Conservation (phyloP, 2,329 filamentous ascomycete species). For the Botrytis cinerea region DNA sequence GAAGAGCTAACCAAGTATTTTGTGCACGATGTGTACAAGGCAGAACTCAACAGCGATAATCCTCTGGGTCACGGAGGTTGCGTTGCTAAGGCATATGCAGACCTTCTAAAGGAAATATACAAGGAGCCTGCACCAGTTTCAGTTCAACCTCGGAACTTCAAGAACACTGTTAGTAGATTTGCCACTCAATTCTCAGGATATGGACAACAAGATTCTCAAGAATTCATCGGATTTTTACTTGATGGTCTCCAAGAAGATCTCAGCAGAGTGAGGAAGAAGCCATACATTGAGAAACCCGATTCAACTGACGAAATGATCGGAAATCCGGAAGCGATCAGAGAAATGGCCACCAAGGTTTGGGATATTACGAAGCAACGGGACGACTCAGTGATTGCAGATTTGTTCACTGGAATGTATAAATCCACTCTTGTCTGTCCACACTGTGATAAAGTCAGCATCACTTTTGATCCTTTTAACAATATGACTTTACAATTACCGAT, state of each 20-base stretch:
- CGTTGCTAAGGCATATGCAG: constrained; percentile 82
- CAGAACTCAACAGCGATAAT: constrained; percentile 83
- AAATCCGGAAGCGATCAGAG: constrained; percentile 74
- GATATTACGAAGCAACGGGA: constrained; percentile 90
- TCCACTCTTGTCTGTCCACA: constrained; percentile 90
- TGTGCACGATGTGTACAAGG: constrained; percentile 69
- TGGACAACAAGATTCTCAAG: constrained; percentile 95
- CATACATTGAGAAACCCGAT: constrained; percentile 96
- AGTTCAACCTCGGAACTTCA: constrained; percentile 79
- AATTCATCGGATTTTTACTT: constrained; percentile 91
- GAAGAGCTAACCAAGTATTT: constrained; percentile 95
- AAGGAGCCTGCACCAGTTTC: constrained; percentile 65
- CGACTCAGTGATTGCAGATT: constrained; percentile 90
- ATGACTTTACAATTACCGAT: constrained; percentile 88
- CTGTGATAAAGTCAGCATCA: constrained; percentile 95
- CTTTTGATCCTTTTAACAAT: constrained; percentile 96
- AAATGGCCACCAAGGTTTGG: constrained; percentile 87
- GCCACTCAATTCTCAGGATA: constrained; percentile 89
- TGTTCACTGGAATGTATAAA: constrained; percentile 98
- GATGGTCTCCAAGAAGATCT: constrained; percentile 95
- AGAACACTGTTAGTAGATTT: constrained; percentile 75
- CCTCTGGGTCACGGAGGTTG: constrained; percentile 81
- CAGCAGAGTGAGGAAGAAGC: constrained; percentile 91
- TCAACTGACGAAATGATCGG: constrained; percentile 95
- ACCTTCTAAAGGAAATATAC: constrained; percentile 77